Evolutionary conservation across 2,329 filamentous ascomycete species (phyloP).

Genomic region (Pseudogymnoascus sp.): DNA sequence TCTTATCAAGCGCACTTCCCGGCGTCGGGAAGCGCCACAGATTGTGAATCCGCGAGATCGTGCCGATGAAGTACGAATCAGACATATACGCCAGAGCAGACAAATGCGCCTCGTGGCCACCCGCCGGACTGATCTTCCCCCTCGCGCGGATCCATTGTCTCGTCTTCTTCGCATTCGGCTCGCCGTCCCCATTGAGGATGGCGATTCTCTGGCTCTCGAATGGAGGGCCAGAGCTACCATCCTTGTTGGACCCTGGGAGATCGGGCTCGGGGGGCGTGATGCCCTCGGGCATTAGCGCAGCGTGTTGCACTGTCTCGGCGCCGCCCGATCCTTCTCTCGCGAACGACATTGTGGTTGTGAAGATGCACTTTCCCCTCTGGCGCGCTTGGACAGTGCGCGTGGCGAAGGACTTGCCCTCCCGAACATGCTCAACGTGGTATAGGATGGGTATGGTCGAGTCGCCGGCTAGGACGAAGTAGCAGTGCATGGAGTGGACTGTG

Average conservation of each 20-base stretch:
- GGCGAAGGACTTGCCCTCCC: conserved; percentile 81
- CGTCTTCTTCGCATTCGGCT: conserved; percentile 60
- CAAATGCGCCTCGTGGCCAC: conserved; percentile 74
- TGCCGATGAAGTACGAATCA: conserved; percentile 90
- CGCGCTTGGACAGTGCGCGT: conserved; percentile 94
- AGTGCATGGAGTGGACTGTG: conserved; percentile 91
- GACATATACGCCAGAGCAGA: conserved; percentile 88
- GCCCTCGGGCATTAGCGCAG: conserved; percentile 47
- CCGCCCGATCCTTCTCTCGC: conserved; percentile 56
- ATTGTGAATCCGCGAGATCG: conserved; percentile 70
- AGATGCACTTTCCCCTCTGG: conserved; percentile 82
- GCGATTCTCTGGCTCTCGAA: conserved; percentile 52
- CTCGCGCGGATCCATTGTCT: conserved; percentile 68
- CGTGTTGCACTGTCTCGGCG: conserved; percentile 53
- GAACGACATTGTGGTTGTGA: conserved; percentile 92
- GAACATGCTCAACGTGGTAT: conserved; percentile 90
- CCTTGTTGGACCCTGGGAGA: conserved; percentile 23
- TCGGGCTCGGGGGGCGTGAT: conserved; percentile 31
- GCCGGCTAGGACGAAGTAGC: conserved; percentile 94
- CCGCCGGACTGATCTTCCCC: conserved; percentile 64
- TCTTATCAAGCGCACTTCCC: conserved; percentile 13
- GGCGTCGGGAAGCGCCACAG: conserved; percentile 65
- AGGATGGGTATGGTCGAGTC: conserved; percentile 77
- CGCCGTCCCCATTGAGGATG: conserved; percentile 45
- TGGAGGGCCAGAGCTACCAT: conserved; percentile 33